phyloP scores from a whole-genome alignment of 208 protist species.

The Endotrypanum monterogeii region DNA sequence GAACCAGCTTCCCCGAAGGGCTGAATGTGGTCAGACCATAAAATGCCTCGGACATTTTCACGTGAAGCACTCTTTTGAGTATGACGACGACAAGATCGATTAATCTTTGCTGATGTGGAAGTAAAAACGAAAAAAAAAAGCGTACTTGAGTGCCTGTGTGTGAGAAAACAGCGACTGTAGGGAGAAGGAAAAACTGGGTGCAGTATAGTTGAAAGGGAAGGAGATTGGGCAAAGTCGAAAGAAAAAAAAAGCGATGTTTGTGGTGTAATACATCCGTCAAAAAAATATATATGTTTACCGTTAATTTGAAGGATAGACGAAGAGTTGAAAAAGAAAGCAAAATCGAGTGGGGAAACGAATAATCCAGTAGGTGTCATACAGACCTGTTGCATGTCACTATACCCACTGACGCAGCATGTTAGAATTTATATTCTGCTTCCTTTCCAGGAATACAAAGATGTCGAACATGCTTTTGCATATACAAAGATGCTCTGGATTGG shows the following conservation, averaged over 20 bases:
- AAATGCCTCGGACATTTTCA: constrained; percentile 90
- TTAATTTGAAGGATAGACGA: not conserved
- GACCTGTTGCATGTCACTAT: not conserved
- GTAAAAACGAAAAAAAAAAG: not conserved
- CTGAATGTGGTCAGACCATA: constrained; percentile 99
- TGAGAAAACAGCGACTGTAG: constrained; percentile 1
- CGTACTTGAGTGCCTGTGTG: constrained; percentile 1
- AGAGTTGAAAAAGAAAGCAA: not conserved
- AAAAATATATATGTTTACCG: not conserved
- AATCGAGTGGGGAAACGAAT: not conserved
- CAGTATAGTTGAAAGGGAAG: not conserved
- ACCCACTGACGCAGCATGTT: not conserved
- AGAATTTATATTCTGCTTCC: not conserved
- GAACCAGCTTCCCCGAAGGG: constrained; percentile 99
- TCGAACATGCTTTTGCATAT: too few relatives aligned
- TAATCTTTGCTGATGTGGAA: not conserved
- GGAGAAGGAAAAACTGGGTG: not conserved
- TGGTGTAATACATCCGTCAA: not conserved
- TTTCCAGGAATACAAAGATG: not conserved
- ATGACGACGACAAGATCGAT: not conserved
- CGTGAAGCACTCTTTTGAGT: not conserved
- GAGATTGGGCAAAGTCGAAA: not conserved
- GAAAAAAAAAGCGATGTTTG: not conserved
- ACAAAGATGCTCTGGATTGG: not conserved
- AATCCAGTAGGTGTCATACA: not conserved